Percentiles rank a stretch among this genome's conserved stretches.
phyloP scores from a whole-genome alignment of 495 filamentous ascomycete species.

The Entonaema liquescens region DNA sequence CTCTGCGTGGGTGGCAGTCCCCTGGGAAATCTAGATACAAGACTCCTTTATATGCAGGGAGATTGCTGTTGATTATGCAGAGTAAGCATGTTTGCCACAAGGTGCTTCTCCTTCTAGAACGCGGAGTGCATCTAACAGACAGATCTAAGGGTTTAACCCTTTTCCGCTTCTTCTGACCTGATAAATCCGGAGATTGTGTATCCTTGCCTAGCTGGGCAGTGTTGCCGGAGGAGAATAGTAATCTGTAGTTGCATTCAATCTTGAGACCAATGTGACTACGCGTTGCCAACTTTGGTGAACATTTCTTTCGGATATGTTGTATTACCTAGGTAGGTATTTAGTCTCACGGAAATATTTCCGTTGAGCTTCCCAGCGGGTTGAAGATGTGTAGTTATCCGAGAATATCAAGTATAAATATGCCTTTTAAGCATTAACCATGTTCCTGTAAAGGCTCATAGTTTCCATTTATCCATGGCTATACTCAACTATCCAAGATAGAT shows the following conservation, averaged over 20 bases:
- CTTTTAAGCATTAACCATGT: no score
- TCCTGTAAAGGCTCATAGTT: no score
- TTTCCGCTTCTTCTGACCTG: background rate
- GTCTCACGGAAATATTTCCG: background rate
- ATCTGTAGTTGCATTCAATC: background rate
- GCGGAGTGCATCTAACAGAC: conserved; percentile 23
- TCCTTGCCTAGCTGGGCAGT: background rate
- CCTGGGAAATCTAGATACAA: conserved; percentile 11
- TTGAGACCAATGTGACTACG: background rate
- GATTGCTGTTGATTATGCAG: conserved; percentile 6
- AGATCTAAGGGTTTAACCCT: conserved; percentile 26
- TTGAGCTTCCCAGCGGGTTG: no score
- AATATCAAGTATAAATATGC: no score
- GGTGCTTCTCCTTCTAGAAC: conserved; percentile 23
- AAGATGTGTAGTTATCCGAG: no score
- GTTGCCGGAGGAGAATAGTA: background rate
- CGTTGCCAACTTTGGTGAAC: background rate
- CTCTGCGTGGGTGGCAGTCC: conserved; percentile 9
- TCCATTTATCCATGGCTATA: no score
- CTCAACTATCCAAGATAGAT: no score
- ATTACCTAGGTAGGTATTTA: background rate
- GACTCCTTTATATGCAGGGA: background rate
- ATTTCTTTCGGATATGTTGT: background rate
- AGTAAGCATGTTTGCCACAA: background rate
- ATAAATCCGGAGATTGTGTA: background rate